Evolutionary conservation across 495 filamentous ascomycete species (phyloP).

Genomic region (Achaetomiella virescens): DNA sequence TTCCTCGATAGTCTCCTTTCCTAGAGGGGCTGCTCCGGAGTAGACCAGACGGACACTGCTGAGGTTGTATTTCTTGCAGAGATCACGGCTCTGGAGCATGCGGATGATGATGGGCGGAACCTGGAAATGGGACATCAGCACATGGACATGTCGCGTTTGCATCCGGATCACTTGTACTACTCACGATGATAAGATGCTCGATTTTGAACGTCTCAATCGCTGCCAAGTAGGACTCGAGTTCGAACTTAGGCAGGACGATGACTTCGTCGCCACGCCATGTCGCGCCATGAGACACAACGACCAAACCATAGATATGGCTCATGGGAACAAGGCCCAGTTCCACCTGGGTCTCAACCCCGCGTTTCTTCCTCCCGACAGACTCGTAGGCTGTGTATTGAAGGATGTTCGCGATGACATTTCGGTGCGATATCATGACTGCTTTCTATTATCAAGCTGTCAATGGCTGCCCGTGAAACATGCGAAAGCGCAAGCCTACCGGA

Average conservation of each 20-base stretch:
- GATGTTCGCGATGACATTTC: slow-evolving; percentile 80
- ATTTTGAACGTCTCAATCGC: slow-evolving; percentile 76
- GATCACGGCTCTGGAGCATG: slow-evolving; percentile 60
- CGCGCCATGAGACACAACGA: slow-evolving; percentile 64
- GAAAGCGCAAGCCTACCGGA: slow-evolving; percentile 48
- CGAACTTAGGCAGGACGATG: slow-evolving; percentile 81
- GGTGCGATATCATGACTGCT: slow-evolving; percentile 90
- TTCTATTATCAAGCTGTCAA: slow-evolving; percentile 58
- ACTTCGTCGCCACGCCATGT: slow-evolving; percentile 71
- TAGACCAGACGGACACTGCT: slow-evolving; percentile 61
- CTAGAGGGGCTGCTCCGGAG: slow-evolving; percentile 80
- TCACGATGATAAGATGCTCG: slow-evolving; percentile 57
- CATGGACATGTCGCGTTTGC: no score
- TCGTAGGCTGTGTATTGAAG: slow-evolving; percentile 61
- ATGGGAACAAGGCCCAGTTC: slow-evolving; percentile 72
- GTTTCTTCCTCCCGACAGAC: slow-evolving; percentile 30
- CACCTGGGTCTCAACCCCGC: slow-evolving; percentile 48
- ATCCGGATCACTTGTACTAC: no score
- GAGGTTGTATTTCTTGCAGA: slow-evolving; percentile 66
- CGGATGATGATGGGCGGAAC: slow-evolving; percentile 84
- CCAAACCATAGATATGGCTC: slow-evolving; percentile 80
- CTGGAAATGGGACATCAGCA: no score
- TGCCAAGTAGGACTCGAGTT: slow-evolving; percentile 57
- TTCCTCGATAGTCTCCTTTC: slow-evolving; percentile 67
- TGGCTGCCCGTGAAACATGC: no score